These are phyloP conservation scores for Priceomyces castillae DNA, from an alignment of 805 yeast genomes.

Conservation along the genomic window DNA sequence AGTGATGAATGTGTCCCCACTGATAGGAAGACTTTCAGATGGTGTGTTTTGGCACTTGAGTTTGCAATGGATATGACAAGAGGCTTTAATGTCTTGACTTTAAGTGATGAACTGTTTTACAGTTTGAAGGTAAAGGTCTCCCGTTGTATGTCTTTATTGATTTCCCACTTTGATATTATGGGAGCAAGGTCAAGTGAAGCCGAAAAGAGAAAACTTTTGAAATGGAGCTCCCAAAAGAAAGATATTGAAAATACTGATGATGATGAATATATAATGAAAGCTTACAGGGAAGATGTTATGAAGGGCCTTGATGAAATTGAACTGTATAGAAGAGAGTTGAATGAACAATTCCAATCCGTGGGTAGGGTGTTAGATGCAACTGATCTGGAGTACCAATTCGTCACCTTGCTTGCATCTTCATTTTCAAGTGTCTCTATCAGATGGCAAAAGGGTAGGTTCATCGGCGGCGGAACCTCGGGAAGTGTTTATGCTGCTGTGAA, in stretches of 20 bases:
- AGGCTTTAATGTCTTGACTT: constrained; percentile 81
- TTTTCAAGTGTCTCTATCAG: constrained; percentile 87
- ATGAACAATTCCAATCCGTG: constrained; percentile 46
- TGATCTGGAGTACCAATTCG: constrained; percentile 82
- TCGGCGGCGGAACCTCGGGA: constrained; percentile 97
- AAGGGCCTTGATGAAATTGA: constrained; percentile 65
- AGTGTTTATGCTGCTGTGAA: constrained; percentile 89
- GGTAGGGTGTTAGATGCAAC: constrained; percentile 90
- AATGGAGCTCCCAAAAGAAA: constrained; percentile 52
- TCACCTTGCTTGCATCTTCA: constrained; percentile 82
- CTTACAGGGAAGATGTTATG: constrained; percentile 67
- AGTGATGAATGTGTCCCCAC: constrained; percentile 95
- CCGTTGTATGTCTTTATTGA: constrained; percentile 87
- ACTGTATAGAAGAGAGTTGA: constrained; percentile 43
- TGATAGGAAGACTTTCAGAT: constrained; percentile 84
- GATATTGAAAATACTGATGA: constrained; percentile 47
- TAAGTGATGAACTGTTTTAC: constrained; percentile 74
- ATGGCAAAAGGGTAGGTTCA: constrained; percentile 93
- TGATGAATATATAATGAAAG: constrained; percentile 38
- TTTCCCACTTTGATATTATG: constrained; percentile 97
- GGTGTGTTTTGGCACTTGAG: constrained; percentile 95
- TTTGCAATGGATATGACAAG: constrained; percentile 93
- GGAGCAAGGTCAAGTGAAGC: constrained; percentile 88
- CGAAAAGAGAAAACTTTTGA: constrained; percentile 52
- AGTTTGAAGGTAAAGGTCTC: constrained; percentile 79